phyloP scores from a whole-genome alignment of 805 yeast species.

The Ogataea methylovora region DNA sequence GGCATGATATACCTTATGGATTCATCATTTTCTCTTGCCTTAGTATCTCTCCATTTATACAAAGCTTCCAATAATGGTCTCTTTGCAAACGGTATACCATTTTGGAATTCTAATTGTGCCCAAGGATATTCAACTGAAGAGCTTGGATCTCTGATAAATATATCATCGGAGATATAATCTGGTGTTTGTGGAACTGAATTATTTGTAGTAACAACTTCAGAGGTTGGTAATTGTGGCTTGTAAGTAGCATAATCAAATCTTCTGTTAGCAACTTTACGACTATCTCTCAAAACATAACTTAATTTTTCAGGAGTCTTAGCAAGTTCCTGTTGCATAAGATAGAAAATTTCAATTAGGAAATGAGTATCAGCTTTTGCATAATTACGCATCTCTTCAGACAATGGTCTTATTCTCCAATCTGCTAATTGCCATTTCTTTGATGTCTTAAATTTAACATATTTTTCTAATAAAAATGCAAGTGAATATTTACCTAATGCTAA shows the following conservation, averaged over 20 bases:
- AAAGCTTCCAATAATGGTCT: slow-evolving; percentile 51
- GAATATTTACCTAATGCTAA: slow-evolving; percentile 79
- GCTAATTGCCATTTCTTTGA: slow-evolving; percentile 93
- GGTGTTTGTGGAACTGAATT: slow-evolving; percentile 20
- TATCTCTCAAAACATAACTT: slow-evolving; percentile 53
- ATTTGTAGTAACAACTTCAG: slow-evolving; percentile 21
- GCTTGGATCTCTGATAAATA: slow-evolving; percentile 24
- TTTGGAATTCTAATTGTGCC: slow-evolving; percentile 53
- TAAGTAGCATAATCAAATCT: slow-evolving; percentile 76
- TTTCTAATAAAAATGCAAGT: slow-evolving; percentile 75
- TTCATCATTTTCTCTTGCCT: slow-evolving; percentile 77
- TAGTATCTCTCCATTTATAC: slow-evolving; percentile 74
- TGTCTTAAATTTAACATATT: slow-evolving; percentile 74
- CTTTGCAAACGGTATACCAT: slow-evolving; percentile 49
- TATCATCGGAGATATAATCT: slow-evolving; percentile 4
- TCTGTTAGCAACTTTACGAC: slow-evolving; percentile 72
- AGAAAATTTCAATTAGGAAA: slow-evolving; percentile 74
- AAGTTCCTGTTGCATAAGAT: slow-evolving; percentile 59
- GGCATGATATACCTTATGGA: slow-evolving; percentile 79
- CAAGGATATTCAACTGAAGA: slow-evolving; percentile 37
- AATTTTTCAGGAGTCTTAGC: slow-evolving; percentile 31
- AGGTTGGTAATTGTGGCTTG: slow-evolving; percentile 30
- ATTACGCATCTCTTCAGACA: slow-evolving; percentile 63
- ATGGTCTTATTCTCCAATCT: slow-evolving; percentile 92
- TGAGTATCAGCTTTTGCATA: slow-evolving; percentile 97